These are phyloP conservation scores for Aspergillus fumigatus DNA, from an alignment of 2,329 filamentous ascomycete genomes.

Conservation along the genomic window DNA sequence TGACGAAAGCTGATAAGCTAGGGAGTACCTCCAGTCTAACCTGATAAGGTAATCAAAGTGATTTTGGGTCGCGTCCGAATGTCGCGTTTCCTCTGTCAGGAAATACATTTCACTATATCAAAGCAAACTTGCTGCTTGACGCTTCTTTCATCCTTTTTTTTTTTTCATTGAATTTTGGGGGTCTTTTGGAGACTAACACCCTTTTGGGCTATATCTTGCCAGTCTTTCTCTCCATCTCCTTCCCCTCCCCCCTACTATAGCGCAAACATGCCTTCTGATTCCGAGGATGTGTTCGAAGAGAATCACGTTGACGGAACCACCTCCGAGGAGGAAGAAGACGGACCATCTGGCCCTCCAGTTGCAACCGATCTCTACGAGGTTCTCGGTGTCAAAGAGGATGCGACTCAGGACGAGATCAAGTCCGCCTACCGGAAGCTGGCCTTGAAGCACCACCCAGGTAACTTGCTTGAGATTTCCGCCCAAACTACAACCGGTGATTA, in stretches of 20 bases:
- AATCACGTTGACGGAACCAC: background rate
- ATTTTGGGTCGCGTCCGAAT: constrained; percentile 21
- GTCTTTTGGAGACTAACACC: background rate
- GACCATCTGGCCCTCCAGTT: constrained; percentile 16
- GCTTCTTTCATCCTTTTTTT: background rate
- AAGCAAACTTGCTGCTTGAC: constrained; percentile 48
- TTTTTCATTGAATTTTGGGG: background rate
- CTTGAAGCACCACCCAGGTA: constrained; percentile 80
- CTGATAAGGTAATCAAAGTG: constrained; percentile 23
- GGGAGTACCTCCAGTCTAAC: constrained; percentile 3
- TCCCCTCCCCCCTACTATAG: background rate
- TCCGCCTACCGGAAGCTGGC: constrained; percentile 87
- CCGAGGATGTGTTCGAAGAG: background rate
- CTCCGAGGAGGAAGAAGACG: constrained; percentile 6
- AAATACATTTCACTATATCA: background rate
- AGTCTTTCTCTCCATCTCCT: background rate
- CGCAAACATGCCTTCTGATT: background rate
- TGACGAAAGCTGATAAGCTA: background rate
- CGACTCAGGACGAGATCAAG: constrained; percentile 76
- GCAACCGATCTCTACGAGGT: constrained; percentile 66
- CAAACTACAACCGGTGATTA: background rate
- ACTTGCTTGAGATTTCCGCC: constrained; percentile 7
- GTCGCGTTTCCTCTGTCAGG: constrained; percentile 16
- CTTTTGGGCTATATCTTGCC: background rate
- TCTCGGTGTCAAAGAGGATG: constrained; percentile 65